Percentiles rank a stretch among this genome's conserved stretches.
These are phyloP conservation scores for Diaporthe vaccinii DNA, from an alignment of 2,329 filamentous ascomycete genomes.

Conservation along the genomic window DNA sequence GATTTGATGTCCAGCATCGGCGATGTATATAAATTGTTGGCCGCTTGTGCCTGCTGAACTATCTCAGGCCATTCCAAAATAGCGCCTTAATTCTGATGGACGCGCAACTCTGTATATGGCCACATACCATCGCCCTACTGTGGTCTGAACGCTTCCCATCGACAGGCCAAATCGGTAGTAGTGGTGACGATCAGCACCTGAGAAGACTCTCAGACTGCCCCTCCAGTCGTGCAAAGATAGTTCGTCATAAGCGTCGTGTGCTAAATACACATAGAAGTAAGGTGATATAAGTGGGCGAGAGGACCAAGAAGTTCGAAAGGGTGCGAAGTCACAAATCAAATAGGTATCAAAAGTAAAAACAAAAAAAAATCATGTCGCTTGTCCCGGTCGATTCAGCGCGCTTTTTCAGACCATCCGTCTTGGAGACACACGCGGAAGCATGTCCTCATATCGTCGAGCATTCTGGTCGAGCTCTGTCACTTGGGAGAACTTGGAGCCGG, in stretches of 20 bases:
- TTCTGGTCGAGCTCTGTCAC: conserved; percentile 63
- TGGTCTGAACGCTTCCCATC: not conserved
- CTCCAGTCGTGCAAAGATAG: conserved; percentile 16
- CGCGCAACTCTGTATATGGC: not conserved
- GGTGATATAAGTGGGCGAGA: conserved; percentile 21
- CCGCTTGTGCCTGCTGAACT: conserved; percentile 15
- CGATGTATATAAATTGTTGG: not conserved
- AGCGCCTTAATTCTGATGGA: not conserved
- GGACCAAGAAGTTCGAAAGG: conserved; percentile 7
- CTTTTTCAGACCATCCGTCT: conserved; percentile 52
- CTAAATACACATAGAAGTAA: conserved; percentile 35
- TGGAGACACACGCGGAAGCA: conserved; percentile 66
- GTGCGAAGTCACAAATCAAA: conserved; percentile 32
- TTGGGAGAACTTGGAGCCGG: conserved; percentile 35
- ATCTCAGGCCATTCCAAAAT: not conserved
- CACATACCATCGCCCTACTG: not conserved
- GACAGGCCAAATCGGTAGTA: not conserved
- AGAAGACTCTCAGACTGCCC: conserved; percentile 11
- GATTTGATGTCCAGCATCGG: conserved; percentile 28
- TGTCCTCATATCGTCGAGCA: conserved; percentile 69
- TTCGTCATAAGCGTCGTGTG: conserved; percentile 36
- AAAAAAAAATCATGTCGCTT: conserved; percentile 19
- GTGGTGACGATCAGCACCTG: not conserved
- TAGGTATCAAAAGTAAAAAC: conserved; percentile 33
- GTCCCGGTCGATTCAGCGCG: not conserved